Conservation (phyloP, 2,329 filamentous ascomycete species). For the Aspergillus vadensis region DNA sequence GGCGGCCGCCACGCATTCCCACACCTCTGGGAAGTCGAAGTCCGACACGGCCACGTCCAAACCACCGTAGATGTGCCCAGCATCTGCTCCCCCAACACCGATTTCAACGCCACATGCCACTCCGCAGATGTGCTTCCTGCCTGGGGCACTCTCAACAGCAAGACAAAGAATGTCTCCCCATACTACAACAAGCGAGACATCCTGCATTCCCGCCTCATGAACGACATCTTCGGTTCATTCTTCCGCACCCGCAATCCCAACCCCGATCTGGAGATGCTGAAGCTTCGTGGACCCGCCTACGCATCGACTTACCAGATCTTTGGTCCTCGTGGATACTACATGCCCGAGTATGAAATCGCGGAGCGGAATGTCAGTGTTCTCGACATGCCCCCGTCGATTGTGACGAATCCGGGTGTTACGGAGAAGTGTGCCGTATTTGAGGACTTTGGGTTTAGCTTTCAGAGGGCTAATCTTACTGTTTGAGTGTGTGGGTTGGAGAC, state of each 20-base stretch:
- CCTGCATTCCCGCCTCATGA: conserved; percentile 26
- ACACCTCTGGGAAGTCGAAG: conserved; percentile 23
- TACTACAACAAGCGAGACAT: conserved; percentile 26
- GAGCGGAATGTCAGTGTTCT: conserved; percentile 20
- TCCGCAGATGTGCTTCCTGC: conserved; percentile 28
- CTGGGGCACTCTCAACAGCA: conserved; percentile 32
- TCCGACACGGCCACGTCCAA: conserved; percentile 27
- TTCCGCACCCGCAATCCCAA: conserved; percentile 26
- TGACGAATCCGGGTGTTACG: conserved; percentile 16
- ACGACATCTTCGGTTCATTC: conserved; percentile 29
- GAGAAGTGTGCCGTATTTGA: conserved; percentile 26
- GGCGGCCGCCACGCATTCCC: conserved; percentile 18
- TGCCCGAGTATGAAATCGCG: conserved; percentile 15
- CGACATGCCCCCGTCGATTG: conserved; percentile 16
- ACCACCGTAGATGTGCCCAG: conserved; percentile 17
- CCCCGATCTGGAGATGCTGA: conserved; percentile 21
- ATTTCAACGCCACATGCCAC: conserved; percentile 33
- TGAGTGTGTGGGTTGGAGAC: neutral
- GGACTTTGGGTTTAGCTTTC: conserved; percentile 30
- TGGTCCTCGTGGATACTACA: conserved; percentile 13
- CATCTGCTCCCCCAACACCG: conserved; percentile 27
- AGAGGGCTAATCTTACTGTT: conserved; percentile 15
- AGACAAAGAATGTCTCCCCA: conserved; percentile 24
- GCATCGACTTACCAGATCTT: conserved; percentile 20
- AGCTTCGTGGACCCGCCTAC: conserved; percentile 26